Base-by-base conservation (phyloP, 768 basidiomycete species). In the Termitomyces sp. region DNA sequence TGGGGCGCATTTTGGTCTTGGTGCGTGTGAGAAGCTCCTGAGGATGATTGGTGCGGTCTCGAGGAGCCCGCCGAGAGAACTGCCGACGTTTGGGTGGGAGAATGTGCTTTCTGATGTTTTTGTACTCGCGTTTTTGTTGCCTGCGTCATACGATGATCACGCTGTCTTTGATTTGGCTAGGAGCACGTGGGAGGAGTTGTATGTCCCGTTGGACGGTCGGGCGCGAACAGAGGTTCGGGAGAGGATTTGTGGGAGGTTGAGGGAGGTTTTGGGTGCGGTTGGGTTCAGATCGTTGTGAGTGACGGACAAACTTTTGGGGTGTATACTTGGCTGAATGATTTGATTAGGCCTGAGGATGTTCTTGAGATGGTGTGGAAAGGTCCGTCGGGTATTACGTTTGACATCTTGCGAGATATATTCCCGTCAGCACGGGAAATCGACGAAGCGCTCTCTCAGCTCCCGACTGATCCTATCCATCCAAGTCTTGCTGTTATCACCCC, bases 401-500 rank as follows among this genome's bases (percentile, higher is more conserved):
- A 81, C 9, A 62, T 81, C 17, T 62, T 84, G 4, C 53, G 58
- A 10, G 84, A 84, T 35, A 70, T 88, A 38, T 77, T 89, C 61
- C 87, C 85, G 0, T 69, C 79, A 7, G 62, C 67, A 8, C 63
- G 68, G 0, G 76, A 77, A 53, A 69, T 87, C 17, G 78, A 84
- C 25, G 60, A 65, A 1, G 75, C 83, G 70, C 75, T 86, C 2
- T 61, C 70, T 17, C 62, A 59, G 3, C 70, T 89, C 31, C 74
- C 81, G 1, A 68, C 78, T 0, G 74, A 77, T 16, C 74, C 82
- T 1, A 69, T 75, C 35, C 76, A 85, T 51, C 63, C 81, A 4
- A 85, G 84, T 63, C 69, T 89, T 23, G 85, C 82, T 0, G 73
- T 91, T 21, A 59, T 86, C 23, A 80, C 89, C 32, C 76, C 82